phyloP scores from a whole-genome alignment of 2,329 filamentous ascomycete genomes.

The Chalaropsis ovoidea region DNA sequence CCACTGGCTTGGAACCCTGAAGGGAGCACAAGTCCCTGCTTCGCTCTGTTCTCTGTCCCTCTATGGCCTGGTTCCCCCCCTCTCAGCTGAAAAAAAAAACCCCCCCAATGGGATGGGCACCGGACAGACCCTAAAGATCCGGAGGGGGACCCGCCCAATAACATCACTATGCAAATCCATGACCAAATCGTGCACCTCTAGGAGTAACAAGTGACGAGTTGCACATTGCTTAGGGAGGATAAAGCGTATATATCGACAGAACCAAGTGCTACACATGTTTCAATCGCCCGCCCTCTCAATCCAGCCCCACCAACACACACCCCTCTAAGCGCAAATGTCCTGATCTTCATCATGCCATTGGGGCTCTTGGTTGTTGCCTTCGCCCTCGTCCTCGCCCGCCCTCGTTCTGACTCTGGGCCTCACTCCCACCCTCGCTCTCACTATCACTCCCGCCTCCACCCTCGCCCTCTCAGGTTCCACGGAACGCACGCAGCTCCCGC shows the following conservation, averaged over 20 bases:
- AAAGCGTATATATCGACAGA: background rate
- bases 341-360: conserved; percentile 7
- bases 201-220: background rate
- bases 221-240: background rate
- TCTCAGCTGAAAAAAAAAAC: conserved; percentile 5
- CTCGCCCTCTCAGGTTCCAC: conserved; percentile 27
- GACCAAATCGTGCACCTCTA: background rate
- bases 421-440: background rate
- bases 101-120: background rate
- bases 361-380: too few species aligned
- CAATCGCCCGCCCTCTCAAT: background rate
- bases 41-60: background rate
- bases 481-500: conserved; percentile 50
- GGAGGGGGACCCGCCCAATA: background rate
- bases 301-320: background rate
- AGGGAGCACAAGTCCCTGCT: conserved; percentile 11
- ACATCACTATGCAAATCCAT: background rate
- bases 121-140: background rate
- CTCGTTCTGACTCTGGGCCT: background rate
- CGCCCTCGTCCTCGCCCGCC: too few species aligned
- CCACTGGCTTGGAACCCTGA: conserved; percentile 8
- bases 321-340: background rate
- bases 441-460: background rate
- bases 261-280: background rate
- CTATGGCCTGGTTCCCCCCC: too few species aligned